Evolutionary conservation across 2,329 filamentous ascomycete genomes (phyloP).

Genomic region (Exophiala xenobiotica): DNA sequence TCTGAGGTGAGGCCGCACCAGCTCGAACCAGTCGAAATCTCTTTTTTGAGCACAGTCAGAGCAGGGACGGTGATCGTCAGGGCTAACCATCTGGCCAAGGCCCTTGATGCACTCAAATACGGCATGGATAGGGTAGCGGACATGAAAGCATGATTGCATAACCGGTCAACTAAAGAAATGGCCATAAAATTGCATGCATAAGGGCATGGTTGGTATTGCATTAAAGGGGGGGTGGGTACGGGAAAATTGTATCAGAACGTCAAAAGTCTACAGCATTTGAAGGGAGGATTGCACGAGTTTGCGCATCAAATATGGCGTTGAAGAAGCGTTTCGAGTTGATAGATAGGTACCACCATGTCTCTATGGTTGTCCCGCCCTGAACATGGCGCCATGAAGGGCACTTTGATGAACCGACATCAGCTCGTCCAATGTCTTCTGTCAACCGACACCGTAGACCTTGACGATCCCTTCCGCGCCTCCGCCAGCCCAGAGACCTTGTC

Average conservation of each 20-base stretch:
- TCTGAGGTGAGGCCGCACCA: background rate
- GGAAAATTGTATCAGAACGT: background rate
- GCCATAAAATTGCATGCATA: background rate
- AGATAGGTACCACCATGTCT: no score
- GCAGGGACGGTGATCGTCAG: conserved; percentile 87
- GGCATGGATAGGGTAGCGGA: conserved; percentile 28
- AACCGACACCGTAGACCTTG: conserved; percentile 24
- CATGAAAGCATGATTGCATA: background rate
- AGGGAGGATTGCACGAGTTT: background rate
- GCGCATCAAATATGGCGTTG: background rate
- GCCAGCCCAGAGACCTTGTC: conserved; percentile 27
- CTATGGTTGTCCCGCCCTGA: no score
- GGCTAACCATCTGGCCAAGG: conserved; percentile 69
- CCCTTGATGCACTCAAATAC: conserved; percentile 65
- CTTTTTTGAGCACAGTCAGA: conserved; percentile 83
- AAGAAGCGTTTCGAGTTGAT: no score
- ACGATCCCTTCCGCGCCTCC: conserved; percentile 30
- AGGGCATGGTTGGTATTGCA: background rate
- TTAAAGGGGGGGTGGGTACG: background rate
- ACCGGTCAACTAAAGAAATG: background rate
- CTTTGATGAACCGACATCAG: no score
- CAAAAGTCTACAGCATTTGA: background rate
- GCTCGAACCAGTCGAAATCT: conserved; percentile 66
- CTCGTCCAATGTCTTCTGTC: no score
- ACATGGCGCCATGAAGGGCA: no score